phyloP scores from a whole-genome alignment of 2,329 filamentous ascomycete species.

The Colletotrichum cordylinicola region DNA sequence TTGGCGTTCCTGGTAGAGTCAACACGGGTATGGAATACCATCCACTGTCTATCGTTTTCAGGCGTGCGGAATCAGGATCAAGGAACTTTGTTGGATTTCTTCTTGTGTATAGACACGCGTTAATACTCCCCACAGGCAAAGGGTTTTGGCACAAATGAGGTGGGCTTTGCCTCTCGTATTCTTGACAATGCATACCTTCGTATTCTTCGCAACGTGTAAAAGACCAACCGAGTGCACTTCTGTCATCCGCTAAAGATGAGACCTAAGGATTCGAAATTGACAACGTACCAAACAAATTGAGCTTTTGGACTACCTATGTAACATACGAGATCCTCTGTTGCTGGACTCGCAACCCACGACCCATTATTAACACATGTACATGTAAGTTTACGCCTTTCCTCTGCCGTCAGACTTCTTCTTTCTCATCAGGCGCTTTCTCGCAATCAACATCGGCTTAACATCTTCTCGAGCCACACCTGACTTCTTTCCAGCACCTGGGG shows the following conservation, averaged over 20 bases:
- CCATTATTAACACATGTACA: neutral
- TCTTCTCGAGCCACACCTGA: constrained; percentile 29
- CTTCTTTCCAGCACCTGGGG: neutral
- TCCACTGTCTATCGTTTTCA: constrained; percentile 4
- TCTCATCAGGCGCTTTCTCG: constrained; percentile 80
- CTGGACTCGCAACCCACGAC: neutral
- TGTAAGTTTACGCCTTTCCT: constrained; percentile 24
- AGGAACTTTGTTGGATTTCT: neutral
- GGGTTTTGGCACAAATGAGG: neutral
- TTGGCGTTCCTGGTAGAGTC: constrained; percentile 20
- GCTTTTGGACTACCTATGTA: neutral
- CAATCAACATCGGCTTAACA: constrained; percentile 78
- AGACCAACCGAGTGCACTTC: neutral
- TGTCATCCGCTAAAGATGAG: neutral
- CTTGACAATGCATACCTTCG: neutral
- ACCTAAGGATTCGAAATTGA: neutral
- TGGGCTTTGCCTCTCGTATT: neutral
- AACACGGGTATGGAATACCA: neutral
- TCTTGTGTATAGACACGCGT: neutral
- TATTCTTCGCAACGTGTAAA: neutral
- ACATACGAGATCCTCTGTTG: neutral
- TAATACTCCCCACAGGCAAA: neutral
- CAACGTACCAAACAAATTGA: neutral
- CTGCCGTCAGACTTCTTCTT: constrained; percentile 64
- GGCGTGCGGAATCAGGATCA: neutral